Conservation (phyloP, 1,284 basidiomycete species). For the Apiotrichum porosum region DNA sequence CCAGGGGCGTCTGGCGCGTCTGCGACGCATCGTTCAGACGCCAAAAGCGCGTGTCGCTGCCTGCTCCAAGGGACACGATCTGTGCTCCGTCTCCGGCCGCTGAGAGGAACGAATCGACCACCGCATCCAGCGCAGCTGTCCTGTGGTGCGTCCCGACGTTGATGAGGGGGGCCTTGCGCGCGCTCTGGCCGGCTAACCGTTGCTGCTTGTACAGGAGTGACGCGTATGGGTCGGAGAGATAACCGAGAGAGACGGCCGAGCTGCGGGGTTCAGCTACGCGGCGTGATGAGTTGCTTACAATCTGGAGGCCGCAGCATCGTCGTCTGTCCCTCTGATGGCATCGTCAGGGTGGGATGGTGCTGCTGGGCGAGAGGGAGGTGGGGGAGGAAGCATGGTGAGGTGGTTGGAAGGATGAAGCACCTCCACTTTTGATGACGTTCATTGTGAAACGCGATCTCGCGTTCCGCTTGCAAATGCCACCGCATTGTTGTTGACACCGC, state of each 20-base stretch:
- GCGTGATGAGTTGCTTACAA: conserved; percentile 52
- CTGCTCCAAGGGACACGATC: conserved; percentile 83
- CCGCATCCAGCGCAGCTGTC: conserved; percentile 69
- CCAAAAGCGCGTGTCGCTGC: conserved; percentile 92
- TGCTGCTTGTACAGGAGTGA: conserved; percentile 53
- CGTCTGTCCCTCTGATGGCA: conserved; percentile 66
- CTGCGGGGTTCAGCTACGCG: too few species aligned
- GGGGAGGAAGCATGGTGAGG: conserved; percentile 14
- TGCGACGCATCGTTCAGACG: conserved; percentile 56
- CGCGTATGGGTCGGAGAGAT: conserved; percentile 69
- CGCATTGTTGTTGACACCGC: too few species aligned
- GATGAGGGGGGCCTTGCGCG: conserved; percentile 67
- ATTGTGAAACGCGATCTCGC: too few species aligned
- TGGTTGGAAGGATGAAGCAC: too few species aligned
- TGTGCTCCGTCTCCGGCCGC: conserved; percentile 53
- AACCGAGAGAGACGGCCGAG: conserved; percentile 67
- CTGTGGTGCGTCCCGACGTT: conserved; percentile 92
- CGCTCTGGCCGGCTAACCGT: conserved; percentile 1
- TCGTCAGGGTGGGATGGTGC: conserved; percentile 50
- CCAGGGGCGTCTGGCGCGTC: too few species aligned
- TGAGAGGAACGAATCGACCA: conserved; percentile 68
- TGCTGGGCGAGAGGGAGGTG: conserved; percentile 2
- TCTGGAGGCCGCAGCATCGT: conserved; percentile 68
- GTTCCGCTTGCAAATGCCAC: too few species aligned
- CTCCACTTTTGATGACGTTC: too few species aligned